Evolutionary conservation across 2,329 filamentous ascomycete species (phyloP).

Genomic region (Fusarium equiseti): DNA sequence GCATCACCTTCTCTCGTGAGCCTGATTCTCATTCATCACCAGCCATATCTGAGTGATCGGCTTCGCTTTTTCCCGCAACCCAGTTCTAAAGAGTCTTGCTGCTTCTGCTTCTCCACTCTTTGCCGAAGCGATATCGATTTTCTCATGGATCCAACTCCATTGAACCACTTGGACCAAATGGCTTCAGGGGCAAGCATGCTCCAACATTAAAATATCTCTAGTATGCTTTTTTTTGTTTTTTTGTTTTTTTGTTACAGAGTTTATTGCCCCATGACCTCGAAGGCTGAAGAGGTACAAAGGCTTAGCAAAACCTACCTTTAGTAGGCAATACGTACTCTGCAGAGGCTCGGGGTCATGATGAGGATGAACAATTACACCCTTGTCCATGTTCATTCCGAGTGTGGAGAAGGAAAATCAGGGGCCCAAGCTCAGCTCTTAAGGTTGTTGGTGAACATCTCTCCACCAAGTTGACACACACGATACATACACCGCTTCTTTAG

Average conservation of each 20-base stretch:
- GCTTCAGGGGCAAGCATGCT: not conserved
- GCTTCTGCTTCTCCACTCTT: slow-evolving; percentile 11
- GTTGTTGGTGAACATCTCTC: slow-evolving; percentile 18
- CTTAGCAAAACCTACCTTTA: not conserved
- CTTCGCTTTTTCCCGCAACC: slow-evolving; percentile 33
- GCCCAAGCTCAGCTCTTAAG: slow-evolving; percentile 6
- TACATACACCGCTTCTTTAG: slow-evolving; percentile 39
- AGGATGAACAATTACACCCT: slow-evolving; percentile 1
- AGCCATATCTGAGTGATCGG: slow-evolving; percentile 9
- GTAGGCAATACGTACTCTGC: slow-evolving; percentile 1
- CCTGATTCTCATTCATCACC: slow-evolving; percentile 13
- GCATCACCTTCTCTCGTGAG: slow-evolving; percentile 5
- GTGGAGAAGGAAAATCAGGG: slow-evolving; percentile 34
- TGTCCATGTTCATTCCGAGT: slow-evolving; percentile 17
- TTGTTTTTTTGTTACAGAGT: not conserved
- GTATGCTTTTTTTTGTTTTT: not conserved
- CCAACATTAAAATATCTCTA: not conserved
- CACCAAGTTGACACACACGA: slow-evolving; percentile 6
- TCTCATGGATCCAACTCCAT: not conserved
- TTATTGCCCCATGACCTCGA: slow-evolving; percentile 2
- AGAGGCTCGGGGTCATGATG: slow-evolving; percentile 2
- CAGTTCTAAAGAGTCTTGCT: slow-evolving; percentile 9
- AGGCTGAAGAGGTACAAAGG: slow-evolving; percentile 3
- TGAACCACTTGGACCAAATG: not conserved
- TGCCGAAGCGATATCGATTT: slow-evolving; percentile 7